Percentiles rank a stretch among this genome's conserved stretches.
Evolutionary conservation across 2,329 filamentous ascomycete genomes (phyloP).

Genomic region (Zelopaecilomyces penicillatus): DNA sequence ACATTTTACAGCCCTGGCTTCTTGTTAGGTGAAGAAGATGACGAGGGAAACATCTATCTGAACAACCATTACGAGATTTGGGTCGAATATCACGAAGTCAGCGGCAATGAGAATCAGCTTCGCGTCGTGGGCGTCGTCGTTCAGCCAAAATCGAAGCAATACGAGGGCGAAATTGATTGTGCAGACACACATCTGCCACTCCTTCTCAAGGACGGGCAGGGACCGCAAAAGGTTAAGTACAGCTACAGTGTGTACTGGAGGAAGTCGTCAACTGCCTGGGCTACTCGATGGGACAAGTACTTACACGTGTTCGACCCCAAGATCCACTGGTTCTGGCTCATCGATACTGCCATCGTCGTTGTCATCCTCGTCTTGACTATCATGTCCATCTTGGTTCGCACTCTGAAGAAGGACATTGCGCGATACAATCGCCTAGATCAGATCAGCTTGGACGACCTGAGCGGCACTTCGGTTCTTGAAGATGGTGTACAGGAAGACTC

Average conservation of each 20-base stretch:
- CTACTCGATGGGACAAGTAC: slow-evolving; percentile 98
- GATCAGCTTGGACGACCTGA: slow-evolving; percentile 82
- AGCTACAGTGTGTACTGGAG: slow-evolving; percentile 92
- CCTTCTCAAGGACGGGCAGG: slow-evolving; percentile 49
- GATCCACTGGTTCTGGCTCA: slow-evolving; percentile 98
- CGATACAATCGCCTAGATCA: slow-evolving; percentile 92
- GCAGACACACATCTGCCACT: slow-evolving; percentile 47
- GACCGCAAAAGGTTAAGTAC: slow-evolving; percentile 60
- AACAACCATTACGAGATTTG: slow-evolving; percentile 96
- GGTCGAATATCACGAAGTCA: slow-evolving; percentile 83
- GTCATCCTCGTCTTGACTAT: slow-evolving; percentile 87
- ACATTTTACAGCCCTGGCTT: slow-evolving; percentile 92
- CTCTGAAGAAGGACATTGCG: slow-evolving; percentile 89
- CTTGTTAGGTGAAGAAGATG: slow-evolving; percentile 54
- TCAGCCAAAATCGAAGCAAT: slow-evolving; percentile 65
- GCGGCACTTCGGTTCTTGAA: slow-evolving; percentile 68
- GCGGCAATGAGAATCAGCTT: slow-evolving; percentile 56
- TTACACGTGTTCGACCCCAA: slow-evolving; percentile 94
- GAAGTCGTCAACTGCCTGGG: slow-evolving; percentile 78
- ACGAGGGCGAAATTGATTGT: slow-evolving; percentile 54
- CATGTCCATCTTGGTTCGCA: slow-evolving; percentile 80
- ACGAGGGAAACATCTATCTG: slow-evolving; percentile 52
- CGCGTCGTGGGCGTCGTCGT: slow-evolving; percentile 90
- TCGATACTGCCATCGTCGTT: slow-evolving; percentile 93
- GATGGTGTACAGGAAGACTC: slow-evolving; percentile 96